These are phyloP conservation scores for Leptographium procerum DNA, from an alignment of 2,329 filamentous ascomycete species.

Conservation along the genomic window DNA sequence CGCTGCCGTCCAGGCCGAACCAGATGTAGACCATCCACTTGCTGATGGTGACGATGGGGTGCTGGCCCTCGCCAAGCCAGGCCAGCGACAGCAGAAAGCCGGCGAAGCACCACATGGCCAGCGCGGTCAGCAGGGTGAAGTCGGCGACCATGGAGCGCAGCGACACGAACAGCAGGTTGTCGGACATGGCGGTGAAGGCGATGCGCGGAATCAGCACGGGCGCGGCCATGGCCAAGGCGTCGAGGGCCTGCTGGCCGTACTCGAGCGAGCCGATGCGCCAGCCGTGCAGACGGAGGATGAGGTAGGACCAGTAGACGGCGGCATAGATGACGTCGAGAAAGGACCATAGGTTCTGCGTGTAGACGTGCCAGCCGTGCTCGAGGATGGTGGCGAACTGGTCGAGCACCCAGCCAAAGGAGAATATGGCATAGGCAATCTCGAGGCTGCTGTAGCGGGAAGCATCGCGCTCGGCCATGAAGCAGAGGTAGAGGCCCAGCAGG, in stretches of 20 bases:
- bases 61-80: constrained; percentile 60
- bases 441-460: constrained; percentile 41
- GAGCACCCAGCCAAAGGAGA: constrained; percentile 66
- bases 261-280: constrained; percentile 36
- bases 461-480: constrained; percentile 59
- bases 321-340: constrained; percentile 74
- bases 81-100: constrained; percentile 70
- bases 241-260: constrained; percentile 55
- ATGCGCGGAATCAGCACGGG: constrained; percentile 67
- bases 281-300: constrained; percentile 56
- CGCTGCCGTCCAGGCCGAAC: constrained; percentile 72
- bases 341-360: constrained; percentile 81
- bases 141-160: constrained; percentile 77
- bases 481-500: constrained; percentile 56
- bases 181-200: constrained; percentile 72
- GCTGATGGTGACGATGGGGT: constrained; percentile 57
- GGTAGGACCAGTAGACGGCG: constrained; percentile 58
- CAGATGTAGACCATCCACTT: constrained; percentile 94
- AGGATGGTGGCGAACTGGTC: constrained; percentile 68
- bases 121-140: constrained; percentile 63
- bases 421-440: constrained; percentile 61
- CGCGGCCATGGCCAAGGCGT: constrained; percentile 68
- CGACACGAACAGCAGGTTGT: constrained; percentile 75
- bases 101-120: constrained; percentile 74
- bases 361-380: constrained; percentile 66